Conservation (phyloP, 169 alveolate species). For the Besnoitia besnoiti region DNA sequence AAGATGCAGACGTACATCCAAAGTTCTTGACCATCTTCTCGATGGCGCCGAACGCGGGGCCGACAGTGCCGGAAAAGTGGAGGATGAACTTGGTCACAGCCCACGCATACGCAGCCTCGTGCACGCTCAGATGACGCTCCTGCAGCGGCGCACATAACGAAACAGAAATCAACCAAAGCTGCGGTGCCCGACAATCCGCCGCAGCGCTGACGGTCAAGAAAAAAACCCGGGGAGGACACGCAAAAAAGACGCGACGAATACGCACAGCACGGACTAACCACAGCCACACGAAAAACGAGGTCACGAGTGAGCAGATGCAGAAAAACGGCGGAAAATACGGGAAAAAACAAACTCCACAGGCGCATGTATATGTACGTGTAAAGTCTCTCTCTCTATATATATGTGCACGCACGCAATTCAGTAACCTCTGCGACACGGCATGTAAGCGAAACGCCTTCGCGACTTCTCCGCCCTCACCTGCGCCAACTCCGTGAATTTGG, state of each 20-base stretch:
- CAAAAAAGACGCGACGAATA: constrained; percentile 51
- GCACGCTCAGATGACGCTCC: constrained; percentile 69
- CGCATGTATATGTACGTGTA: too few relatives aligned
- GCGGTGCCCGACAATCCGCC: neutral
- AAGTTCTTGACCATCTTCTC: constrained; percentile 56
- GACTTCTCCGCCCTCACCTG: too few relatives aligned
- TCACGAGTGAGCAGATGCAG: neutral
- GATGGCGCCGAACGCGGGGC: constrained; percentile 74
- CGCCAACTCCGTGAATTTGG: constrained; percentile 47
- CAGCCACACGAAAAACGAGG: neutral
- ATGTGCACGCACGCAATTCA: too few relatives aligned
- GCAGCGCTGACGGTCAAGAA: neutral
- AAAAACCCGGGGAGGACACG: neutral
- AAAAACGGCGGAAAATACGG: neutral
- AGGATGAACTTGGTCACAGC: constrained; percentile 72
- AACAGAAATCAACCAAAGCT: neutral
- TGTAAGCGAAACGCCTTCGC: too few relatives aligned
- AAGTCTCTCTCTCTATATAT: too few relatives aligned
- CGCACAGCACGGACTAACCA: neutral
- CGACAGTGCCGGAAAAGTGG: constrained; percentile 80
- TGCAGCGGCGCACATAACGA: neutral
- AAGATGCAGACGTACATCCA: constrained; percentile 24
- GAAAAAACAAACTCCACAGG: too few relatives aligned
- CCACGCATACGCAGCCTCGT: constrained; percentile 73
- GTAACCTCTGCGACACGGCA: too few relatives aligned